phyloP scores from a whole-genome alignment of 306 rosid genomes.

The Castanea crenata region DNA sequence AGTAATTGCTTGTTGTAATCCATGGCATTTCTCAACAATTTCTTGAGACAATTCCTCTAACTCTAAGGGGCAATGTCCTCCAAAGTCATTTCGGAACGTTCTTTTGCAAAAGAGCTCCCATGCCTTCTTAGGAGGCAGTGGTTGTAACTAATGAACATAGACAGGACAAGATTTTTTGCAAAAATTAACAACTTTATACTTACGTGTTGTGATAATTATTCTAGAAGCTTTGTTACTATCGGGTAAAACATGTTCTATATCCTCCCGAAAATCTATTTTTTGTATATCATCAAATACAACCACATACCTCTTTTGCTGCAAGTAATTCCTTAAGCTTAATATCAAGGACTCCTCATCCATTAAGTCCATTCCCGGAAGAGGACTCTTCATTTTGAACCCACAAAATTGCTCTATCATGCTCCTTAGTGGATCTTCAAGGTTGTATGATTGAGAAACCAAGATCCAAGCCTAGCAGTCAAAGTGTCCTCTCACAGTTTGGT shows the following conservation, averaged over 20 bases:
- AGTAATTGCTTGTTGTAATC: conserved; percentile 32
- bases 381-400: conserved; percentile 1
- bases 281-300: no score
- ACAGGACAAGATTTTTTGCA: conserved; percentile 1
- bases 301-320: not conserved
- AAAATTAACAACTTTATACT: not conserved
- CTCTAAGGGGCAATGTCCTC: conserved; percentile 3
- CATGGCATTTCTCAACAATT: conserved; percentile 25
- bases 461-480: no score
- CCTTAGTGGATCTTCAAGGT: no score
- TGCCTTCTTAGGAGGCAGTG: conserved; percentile 2
- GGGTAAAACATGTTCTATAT: conserved; percentile 8
- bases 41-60: not conserved
- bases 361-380: not conserved
- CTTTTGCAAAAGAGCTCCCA: conserved; percentile 31
- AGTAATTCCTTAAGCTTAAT: conserved; percentile 10
- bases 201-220: conserved; percentile 28
- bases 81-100: conserved; percentile 8
- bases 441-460: no score
- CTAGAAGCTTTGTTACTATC: conserved; percentile 11
- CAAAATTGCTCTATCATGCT: conserved; percentile 1
- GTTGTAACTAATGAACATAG: conserved; percentile 9
- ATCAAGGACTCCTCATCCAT: conserved; percentile 17
- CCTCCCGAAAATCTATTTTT: not conserved
- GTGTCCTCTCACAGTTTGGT: no score